Evolutionary conservation across 108 stramenopile genomes (phyloP), one percentile per base, ranked within the genome.

Genomic region (Bacterosira constricta): DNA sequence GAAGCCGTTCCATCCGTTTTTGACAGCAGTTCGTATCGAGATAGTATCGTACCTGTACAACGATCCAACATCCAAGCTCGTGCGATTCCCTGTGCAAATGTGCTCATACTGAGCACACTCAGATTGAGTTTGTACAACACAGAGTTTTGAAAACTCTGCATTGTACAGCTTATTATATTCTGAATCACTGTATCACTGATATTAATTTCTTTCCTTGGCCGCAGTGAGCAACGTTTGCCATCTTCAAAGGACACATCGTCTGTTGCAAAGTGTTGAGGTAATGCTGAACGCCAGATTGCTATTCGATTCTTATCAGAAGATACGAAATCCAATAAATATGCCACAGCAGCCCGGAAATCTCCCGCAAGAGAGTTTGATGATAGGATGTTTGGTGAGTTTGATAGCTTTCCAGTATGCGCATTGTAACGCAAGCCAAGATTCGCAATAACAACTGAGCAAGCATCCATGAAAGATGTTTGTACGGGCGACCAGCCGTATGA

Each of bases 401-500:
- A 37, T 10, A 32, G 32, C 0, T 12, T 9, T 1, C 38, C 31
- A 26, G 30, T 41, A 12, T 53, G 17, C 7, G 54, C 23, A 3
- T 41, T 20, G 27, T 69, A 69, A 57, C 57, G 68, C 26, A 69
- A 47, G 13, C 68, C 56, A 38, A 69, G 35, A 25, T 69, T 69
- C 42, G 57, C 34, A n/a, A 69, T 42, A 21, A 44, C 30, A 25
- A 69, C 38, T 17, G 56, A 32, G 56, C 68, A 69, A 8, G 41
- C 44, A 36, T 69, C 68, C 53, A 69, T 55, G 26, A 67, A 55
- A n/a, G 35, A 11, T 17, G 39, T 34, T 6, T 55, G 52, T 41
- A 54, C 56, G 17, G 68, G 68, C 0, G 68, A 56, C 68, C 68
- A 69, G 3, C 68, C 68, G n/a, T 69, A 69, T 9, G 45, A 35